phyloP scores from a whole-genome alignment of 345 rosid species.

The thale cress (Arabidopsis thaliana) region TAIR10.1 NC_003071.7:7095001-7095500 shows the following conservation, averaged over 20 bases:
- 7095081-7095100: no score
- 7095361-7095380: neutral
- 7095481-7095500: slow-evolving; percentile 68
- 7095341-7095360: neutral
- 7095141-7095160: no score
- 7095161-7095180: no score
- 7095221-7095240: slow-evolving; percentile 45
- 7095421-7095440: slow-evolving; percentile 7
- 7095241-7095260: slow-evolving; percentile 37
- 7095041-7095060: no score
- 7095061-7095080: neutral
- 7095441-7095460: slow-evolving; percentile 47
- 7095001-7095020: slow-evolving; percentile 18
- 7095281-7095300: slow-evolving; percentile 16
- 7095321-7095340: neutral
- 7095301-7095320: neutral
- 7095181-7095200: no score
- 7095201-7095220: no score
- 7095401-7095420: neutral
- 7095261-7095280: neutral
- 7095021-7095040: neutral
- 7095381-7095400: neutral
- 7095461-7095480: slow-evolving; percentile 64
- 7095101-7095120: neutral
- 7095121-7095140: neutral